Evolutionary conservation across 768 basidiomycete species (phyloP), one percentile per base, ranked within the genome.

Genomic region (Boletus sp.): DNA sequence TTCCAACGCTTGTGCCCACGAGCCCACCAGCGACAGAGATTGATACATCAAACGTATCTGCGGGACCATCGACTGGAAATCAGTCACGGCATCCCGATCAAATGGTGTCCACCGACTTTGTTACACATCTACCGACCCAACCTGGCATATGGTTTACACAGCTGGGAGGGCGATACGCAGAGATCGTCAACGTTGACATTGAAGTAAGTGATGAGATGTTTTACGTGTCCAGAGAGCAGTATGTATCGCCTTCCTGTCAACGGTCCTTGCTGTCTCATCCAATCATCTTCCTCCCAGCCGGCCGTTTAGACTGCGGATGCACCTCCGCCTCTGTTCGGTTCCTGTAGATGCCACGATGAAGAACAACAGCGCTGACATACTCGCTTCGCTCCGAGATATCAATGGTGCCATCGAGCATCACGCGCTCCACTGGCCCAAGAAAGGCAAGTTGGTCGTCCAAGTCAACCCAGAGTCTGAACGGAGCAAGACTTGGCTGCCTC

Each of bases 381-480:
- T 25, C 5, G 17, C 39, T 5, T 41, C 42, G 2, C 49, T 51
- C 19, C 40, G 59, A 23, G 52, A 61, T 7, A 17, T 59, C n/a
- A 30, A 51, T 7, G 42, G 43, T 9, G 46, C 19, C 25, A 57
- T 61, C 33, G 59, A 49, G 41, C 66, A n/a, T 47, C 57, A 54
- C 37, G 66, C 51, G 29, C 45, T 49, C 35, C 53, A 54, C 39
- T 83, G 81, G 81, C 81, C 81, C 42, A 52, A 61, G 34, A 68
- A 71, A 44, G 81, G 80, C 37, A 70, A 70, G 27, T 60, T 83
- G 21, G 69, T 80, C 38, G 62, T 83, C 30, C 71, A 75, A 53
- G 67, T 81, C 47, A 83, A 83, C 59, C 72, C 71, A 5, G 68
- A 61, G 2, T 63, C 62, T 8, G 54, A 58, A 7, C 57, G 64